Base-by-base conservation (phyloP, 2,329 filamentous ascomycete genomes). In the Xylaria sp. region DNA sequence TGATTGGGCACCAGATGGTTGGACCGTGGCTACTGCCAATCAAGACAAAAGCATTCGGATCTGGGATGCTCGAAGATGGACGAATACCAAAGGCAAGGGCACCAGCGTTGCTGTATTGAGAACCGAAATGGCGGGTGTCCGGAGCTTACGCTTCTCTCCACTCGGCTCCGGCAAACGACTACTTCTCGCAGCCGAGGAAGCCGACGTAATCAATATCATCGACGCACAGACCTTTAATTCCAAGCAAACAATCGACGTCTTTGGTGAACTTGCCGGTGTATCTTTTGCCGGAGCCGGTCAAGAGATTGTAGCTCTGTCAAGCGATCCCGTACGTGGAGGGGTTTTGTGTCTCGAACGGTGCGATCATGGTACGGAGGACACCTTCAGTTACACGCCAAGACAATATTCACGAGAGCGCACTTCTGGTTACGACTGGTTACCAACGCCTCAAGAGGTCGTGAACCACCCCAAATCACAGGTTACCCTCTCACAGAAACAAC, bases 1-100 rank as follows among this genome's bases (percentile, higher is more conserved):
- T 75, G 92, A 91, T 72, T 95, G 92, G 92, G 90, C 92, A 21
- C 89, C 91, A 62, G 90, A 94, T 76, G 92, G 92, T 37, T 89
- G 90, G 81, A 91, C 90, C 13, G 86, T 94, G 23, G 92, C 92
- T 13, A 94, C 92, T 0, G 92, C 90, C 25, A 91, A 91, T 69
- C 92, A 95, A 78, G 92, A 95, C 78, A 90, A 86, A 77, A 86
- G 85, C 32, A 85, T 94, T 72, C 88, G 90, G 71, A 88, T 95
- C 58, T 94, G 91, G 89, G 92, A 95, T 77, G 90, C 92, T 8
- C 86, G 92, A 9, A 88, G 87, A 63, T 93, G 91, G 90, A 84
- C 81, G 53, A 81, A 85, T 63, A 84, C 85, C 9, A 81, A 85
- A 4, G 87, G 87, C 5, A 63, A 76, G 25, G 80, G 82, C 60